These are phyloP conservation scores for Taxillus chinensis DNA, from an alignment of 164 flowering plant genomes.

Conservation along the genomic window DNA sequence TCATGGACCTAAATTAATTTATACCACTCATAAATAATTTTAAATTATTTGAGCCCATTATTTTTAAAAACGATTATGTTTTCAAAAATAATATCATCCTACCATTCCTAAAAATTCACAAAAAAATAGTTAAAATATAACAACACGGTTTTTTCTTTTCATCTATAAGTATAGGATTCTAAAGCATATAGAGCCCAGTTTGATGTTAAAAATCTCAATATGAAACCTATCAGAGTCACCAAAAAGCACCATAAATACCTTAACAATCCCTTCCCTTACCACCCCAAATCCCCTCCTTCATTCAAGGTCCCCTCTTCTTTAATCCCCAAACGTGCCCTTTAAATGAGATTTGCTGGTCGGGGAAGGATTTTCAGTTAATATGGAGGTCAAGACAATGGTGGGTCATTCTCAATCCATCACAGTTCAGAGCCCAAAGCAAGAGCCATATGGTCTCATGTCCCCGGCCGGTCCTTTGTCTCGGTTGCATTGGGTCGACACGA, in stretches of 20 bases:
- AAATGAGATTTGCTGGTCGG: constrained; percentile 33
- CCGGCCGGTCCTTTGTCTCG: constrained; percentile 65
- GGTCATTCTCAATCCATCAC: constrained; percentile 47
- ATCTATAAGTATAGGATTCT: too few species aligned
- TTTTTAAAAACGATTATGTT: too few species aligned
- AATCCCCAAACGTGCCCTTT: constrained; percentile 24
- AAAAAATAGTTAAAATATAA: too few species aligned
- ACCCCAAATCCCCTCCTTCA: constrained; percentile 44
- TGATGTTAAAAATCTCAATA: constrained; percentile 14
- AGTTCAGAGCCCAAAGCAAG: constrained; percentile 30
- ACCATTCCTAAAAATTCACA: too few species aligned
- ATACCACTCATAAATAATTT: too few species aligned
- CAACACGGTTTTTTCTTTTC: too few species aligned
- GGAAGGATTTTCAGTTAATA: constrained; percentile 39
- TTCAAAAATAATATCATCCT: too few species aligned
- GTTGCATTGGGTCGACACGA: constrained; percentile 69
- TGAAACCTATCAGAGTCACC: constrained; percentile 38
- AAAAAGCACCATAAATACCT: constrained; percentile 65
- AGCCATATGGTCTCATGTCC: constrained; percentile 51
- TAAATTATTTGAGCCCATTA: too few species aligned
- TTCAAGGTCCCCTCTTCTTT: constrained; percentile 37
- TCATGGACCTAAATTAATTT: too few species aligned
- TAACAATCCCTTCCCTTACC: constrained; percentile 67
- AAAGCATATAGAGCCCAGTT: too few species aligned
- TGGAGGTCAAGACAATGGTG: constrained; percentile 51